phyloP scores from a whole-genome alignment of 169 alveolate species.

The Neospora caninum region DNA sequence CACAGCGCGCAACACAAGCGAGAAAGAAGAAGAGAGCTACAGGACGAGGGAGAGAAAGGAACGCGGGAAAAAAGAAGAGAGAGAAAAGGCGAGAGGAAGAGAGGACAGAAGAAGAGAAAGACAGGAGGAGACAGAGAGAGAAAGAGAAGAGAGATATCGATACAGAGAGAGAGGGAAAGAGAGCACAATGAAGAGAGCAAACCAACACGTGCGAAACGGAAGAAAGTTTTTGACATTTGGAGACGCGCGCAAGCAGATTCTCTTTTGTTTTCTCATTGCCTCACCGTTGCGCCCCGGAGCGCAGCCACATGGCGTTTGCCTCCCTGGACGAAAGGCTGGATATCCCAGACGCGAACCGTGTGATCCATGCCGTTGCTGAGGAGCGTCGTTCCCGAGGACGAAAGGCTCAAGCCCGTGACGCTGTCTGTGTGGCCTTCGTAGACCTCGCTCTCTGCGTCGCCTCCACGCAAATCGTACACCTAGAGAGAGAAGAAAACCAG shows the following conservation, averaged over 20 bases:
- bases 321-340: slow-evolving; percentile 78
- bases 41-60: background rate
- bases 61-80: background rate
- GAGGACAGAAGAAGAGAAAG: background rate
- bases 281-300: slow-evolving; percentile 76
- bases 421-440: slow-evolving; percentile 81
- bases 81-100: too few species aligned
- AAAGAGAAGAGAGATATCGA: background rate
- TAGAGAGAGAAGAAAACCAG: slow-evolving; percentile 11
- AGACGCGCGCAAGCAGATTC: background rate
- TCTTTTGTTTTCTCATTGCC: slow-evolving; percentile 22
- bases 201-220: background rate
- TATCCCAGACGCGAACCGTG: slow-evolving; percentile 81
- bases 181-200: background rate
- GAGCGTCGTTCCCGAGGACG: slow-evolving; percentile 78
- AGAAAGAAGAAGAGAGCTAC: background rate
- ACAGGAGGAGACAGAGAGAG: background rate
- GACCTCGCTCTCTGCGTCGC: slow-evolving; percentile 65
- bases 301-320: slow-evolving; percentile 59
- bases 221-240: background rate
- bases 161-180: background rate
- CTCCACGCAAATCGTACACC: slow-evolving; percentile 76
- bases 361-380: slow-evolving; percentile 83
- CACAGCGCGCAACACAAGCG: slow-evolving; percentile 44
- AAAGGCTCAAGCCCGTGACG: slow-evolving; percentile 80